Evolutionary conservation across 148 eudicot genomes (phyloP).

Genomic region (Heliamphora exappendiculata): DNA sequence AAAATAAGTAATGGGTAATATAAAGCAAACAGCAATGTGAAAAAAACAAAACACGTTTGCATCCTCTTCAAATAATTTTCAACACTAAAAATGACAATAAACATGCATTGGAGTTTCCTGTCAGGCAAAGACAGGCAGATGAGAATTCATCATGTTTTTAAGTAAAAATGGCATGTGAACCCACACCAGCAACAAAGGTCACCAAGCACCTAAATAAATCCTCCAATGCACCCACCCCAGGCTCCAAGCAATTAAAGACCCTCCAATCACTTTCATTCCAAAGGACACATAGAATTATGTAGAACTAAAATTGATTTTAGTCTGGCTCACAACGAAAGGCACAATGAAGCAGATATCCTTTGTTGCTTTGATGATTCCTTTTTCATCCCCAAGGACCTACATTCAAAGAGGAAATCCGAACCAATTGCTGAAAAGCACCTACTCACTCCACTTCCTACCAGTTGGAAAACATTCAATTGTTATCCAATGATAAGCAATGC

Average conservation of each 20-base stretch:
- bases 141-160: neutral
- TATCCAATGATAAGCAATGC: too few relatives aligned
- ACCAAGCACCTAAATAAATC: neutral
- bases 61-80: neutral
- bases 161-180: neutral
- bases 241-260: neutral
- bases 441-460: too few relatives aligned
- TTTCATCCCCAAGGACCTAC: too few relatives aligned
- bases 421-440: too few relatives aligned
- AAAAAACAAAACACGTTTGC: neutral
- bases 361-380: too few relatives aligned
- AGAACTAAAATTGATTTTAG: neutral
- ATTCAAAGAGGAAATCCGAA: too few relatives aligned
- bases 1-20: neutral
- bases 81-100: neutral
- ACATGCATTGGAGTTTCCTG: neutral
- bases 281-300: neutral
- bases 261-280: neutral
- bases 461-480: too few relatives aligned
- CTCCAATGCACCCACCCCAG: neutral
- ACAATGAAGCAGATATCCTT: too few relatives aligned
- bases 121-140: neutral
- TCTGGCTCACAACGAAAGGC: too few relatives aligned
- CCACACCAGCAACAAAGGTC: neutral
- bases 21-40: too few relatives aligned